Base-by-base conservation (phyloP, 768 basidiomycete species). In the Boletales sp. region DNA sequence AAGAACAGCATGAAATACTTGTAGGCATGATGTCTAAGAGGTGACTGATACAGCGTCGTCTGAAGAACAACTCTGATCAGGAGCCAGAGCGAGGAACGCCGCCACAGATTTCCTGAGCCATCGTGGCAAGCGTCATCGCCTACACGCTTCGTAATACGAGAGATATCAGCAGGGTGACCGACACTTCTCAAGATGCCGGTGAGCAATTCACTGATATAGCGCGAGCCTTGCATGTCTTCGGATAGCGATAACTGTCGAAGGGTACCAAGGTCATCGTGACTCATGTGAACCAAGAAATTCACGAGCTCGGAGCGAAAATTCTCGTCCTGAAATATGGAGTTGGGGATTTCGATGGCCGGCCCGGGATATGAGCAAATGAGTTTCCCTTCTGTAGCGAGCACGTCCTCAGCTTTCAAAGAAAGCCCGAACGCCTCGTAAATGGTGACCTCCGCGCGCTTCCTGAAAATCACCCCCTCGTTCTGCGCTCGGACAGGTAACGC, bases 1-100 rank as follows among this genome's bases (percentile, higher is more conserved):
- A 79, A 61, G 42, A 69, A 79, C 2, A 74, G 37, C 57, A 80
- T 72, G 60, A 82, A 82, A 2, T 33, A 9, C 47, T 82, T 82
- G 63, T 82, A 82, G 0, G 61, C 56, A 11, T 36, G 38, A 13
- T 39, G 5, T 1, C 56, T 57, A 4, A 46, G 39, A 35, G 49
- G n/a, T 14, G 45, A 46, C 9, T 32, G 46, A 13, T 50, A 49
- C 8, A 72, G 38, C 0, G 71, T 50, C 1, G 67, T 69, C 39
- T 74, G 72, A 13, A 74, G 32, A 1, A 49, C 50, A 2, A 73
- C 63, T 32, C 68, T 62, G 19, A 72, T 50, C n/a, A 69, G 41
- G 12, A 73, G 59, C 73, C 71, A 74, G 9, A 72, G 53, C 9
- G 70, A 52, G 0, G 68, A 71, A 12, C 73, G 54, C 17, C 70